Evolutionary conservation across 345 rosid genomes (phyloP), one percentile per base, ranked within the genome.

Genomic region (Salix purpurea): DNA sequence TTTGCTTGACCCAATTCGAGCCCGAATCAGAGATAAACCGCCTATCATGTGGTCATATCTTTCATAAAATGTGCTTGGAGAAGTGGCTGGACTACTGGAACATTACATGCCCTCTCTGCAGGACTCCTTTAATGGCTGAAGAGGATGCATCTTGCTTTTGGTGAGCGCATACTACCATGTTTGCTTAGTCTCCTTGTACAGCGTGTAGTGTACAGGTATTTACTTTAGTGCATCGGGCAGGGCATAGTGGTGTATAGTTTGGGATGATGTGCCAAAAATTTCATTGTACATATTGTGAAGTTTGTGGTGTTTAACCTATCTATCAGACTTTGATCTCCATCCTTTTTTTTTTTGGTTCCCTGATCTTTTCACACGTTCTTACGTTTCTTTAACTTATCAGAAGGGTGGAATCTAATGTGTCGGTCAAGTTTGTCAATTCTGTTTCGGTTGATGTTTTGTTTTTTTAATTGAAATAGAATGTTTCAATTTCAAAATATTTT

Each of bases 51-150:
- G 97, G 94, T 12, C 97, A 90, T 64, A 69, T 87, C 79, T 91
- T 90, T 75, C 97, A 91, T 73, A 91, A 86, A 75, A 76, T 78
- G 67, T 91, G 97, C 81, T 72, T 91, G 90, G 97, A 91, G 85
- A 90, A 91, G 72, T 91, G 97, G 94, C 67, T 90, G 84, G 86
- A 88, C 44, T 90, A 89, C 42, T 89, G 91, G 90, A 91, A 91
- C 75, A 71, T 86, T 52, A 91, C 97, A 15, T 91, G 97, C 75
- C 97, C 97, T 46, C 81, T 86, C 67, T 91, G 94, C 88, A 81
- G 97, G 90, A 85, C 89, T 32, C 91, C 91, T 5, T 75, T 89
- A 77, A 79, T 91, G 14, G 82, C 84, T 34, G 90, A 87, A 80
- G 88, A 82, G 28, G 87, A 89, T 67, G 66, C 83, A 74, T 74